A percentile compares a stretch with the other conserved stretches of the same genome.
phyloP scores from a whole-genome alignment of 176 grass and related monocot genomes.

The Juncus inflexus region DNA sequence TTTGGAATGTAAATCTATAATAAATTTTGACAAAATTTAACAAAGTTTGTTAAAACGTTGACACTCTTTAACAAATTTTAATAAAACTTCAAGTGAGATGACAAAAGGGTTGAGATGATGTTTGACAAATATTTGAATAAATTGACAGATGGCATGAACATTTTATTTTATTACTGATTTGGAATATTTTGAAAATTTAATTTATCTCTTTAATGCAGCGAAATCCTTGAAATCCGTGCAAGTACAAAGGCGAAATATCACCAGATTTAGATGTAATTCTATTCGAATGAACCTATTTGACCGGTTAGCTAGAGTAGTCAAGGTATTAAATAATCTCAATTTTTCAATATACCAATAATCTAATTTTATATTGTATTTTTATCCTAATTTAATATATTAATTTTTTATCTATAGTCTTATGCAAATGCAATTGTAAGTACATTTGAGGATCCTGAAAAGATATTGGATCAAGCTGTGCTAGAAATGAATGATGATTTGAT shows the following conservation, averaged over 20 bases:
- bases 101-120: too few relatives aligned
- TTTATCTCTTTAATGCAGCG: constrained; percentile 26
- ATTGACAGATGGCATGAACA: too few relatives aligned
- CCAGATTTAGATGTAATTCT: constrained; percentile 62
- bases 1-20: too few relatives aligned
- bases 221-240: constrained; percentile 51
- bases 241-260: constrained; percentile 36
- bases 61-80: too few relatives aligned
- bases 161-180: background rate
- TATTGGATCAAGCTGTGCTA: constrained; percentile 91
- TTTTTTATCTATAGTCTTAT: constrained; percentile 67
- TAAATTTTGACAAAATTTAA: too few relatives aligned
- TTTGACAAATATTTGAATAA: too few relatives aligned
- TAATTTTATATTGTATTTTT: constrained; percentile 1
- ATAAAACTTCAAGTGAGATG: too few relatives aligned
- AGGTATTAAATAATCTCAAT: constrained; percentile 31
- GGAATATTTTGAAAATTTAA: constrained; percentile 3
- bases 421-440: constrained; percentile 80
- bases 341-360: constrained; percentile 5
- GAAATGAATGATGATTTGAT: constrained; percentile 99
- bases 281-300: constrained; percentile 90
- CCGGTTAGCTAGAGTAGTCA: constrained; percentile 80
- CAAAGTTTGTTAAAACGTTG: too few relatives aligned
- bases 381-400: constrained; percentile 7
- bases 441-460: constrained; percentile 99